Base-by-base conservation (phyloP, 2,329 filamentous ascomycete species). In the Drechslerella stenobrocha region DNA sequence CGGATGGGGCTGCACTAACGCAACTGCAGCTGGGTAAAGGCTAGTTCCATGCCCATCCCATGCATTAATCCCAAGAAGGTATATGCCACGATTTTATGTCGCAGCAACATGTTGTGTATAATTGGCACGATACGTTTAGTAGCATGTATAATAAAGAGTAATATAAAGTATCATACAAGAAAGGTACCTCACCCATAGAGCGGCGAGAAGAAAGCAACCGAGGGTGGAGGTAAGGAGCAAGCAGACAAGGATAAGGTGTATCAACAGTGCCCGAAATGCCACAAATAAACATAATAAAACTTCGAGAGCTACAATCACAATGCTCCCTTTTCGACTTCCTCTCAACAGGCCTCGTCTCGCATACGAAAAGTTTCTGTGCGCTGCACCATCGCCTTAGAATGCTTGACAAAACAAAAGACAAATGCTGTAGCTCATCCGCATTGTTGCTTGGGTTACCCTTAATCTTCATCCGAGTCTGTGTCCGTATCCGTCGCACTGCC, bases 401-500 rank as follows among this genome's bases (percentile, higher is more conserved):
- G 28, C 28, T 30, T 11, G 28, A n/a, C 28, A 30, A 30, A 30
- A 30, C 28, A 5, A 30, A 30, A 11, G 11, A 37, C 15, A 37
- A 7, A 37, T 37, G 34, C 34, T 30, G 28, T 11, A 30, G 28
- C 11, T 37, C 34, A n/a, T 37, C 34, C 13, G 15, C n/a, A n/a
- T 7, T 11, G n/a, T n/a, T 4, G 4, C 7, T 37, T 11, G 15
- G 4, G 18, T 7, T 18, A 18, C 44, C 22, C 73, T 74, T 71
- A 69, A 30, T 77, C 76, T 37, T 74, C 76, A 69, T 78, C 77
- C 3, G 84, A 86, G 74, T 88, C 85, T 11, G 85, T 88, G 70
- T 82, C 85, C 73, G 84, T 87, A 32, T 84, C 85, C 75, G 85
- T 83, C 26, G 82, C 81, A 11, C 56, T 75, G 9, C 80, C 83